These are phyloP conservation scores for Talaromyces stipitatus DNA, from an alignment of 495 filamentous ascomycete species.

Conservation along the genomic window DNA sequence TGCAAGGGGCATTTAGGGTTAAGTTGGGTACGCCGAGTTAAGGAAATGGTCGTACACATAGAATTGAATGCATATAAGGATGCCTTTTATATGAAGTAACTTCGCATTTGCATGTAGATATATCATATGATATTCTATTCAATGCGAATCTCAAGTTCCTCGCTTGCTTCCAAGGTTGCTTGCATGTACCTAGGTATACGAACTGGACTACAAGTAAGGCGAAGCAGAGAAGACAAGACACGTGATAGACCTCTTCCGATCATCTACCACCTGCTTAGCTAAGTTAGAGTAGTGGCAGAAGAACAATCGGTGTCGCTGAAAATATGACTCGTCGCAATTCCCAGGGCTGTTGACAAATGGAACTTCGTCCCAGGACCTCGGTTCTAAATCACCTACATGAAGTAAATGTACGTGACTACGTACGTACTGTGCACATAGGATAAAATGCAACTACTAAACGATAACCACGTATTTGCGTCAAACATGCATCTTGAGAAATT, in stretches of 20 bases:
- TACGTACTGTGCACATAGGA: no score
- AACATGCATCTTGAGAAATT: no score
- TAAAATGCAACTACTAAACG: not conserved
- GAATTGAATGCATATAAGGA: not conserved
- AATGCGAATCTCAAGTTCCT: no score
- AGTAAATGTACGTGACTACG: no score
- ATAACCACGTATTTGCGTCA: not conserved
- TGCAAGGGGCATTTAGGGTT: not conserved
- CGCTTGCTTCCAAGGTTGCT: no score
- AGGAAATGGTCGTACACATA: not conserved
- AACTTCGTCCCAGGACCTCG: not conserved
- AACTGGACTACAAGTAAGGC: no score
- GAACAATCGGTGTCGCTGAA: not conserved
- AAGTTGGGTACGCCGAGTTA: not conserved
- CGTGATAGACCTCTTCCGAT: no score
- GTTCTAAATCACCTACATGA: not conserved
- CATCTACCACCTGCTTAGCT: not conserved
- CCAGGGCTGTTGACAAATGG: not conserved
- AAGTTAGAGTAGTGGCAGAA: not conserved
- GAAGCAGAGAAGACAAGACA: no score
- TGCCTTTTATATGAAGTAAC: no score
- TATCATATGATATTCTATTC: no score
- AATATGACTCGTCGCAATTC: not conserved
- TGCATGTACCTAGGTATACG: no score
- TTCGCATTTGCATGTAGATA: no score